Percentiles rank a stretch among this genome's conserved stretches.
phyloP scores from a whole-genome alignment of 1,284 basidiomycete species.

The Heterobasidion annosum region DNA sequence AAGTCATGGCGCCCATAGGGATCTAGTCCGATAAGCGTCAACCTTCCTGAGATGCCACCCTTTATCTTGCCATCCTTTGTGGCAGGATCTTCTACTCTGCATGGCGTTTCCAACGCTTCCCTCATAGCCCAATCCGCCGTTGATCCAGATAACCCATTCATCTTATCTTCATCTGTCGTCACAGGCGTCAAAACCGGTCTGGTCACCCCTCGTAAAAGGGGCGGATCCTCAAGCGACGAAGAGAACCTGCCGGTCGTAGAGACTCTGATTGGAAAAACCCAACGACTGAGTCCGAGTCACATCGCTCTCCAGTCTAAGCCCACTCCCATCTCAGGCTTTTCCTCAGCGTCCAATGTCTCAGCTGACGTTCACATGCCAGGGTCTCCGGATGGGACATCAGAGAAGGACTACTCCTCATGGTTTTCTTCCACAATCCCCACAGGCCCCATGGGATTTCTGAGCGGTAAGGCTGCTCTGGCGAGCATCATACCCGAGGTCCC shows the following conservation, averaged over 20 bases:
- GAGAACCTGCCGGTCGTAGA: background rate
- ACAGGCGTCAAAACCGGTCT: background rate
- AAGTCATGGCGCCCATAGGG: background rate
- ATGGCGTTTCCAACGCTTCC: background rate
- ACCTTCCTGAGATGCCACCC: background rate
- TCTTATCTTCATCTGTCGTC: background rate
- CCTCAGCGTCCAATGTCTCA: background rate
- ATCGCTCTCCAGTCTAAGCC: background rate
- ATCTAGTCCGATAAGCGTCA: background rate
- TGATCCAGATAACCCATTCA: conserved; percentile 5
- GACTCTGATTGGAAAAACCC: background rate
- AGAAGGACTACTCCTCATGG: conserved; percentile 1
- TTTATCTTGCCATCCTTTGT: background rate
- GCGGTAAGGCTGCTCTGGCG: background rate
- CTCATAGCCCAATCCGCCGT: too few relatives aligned
- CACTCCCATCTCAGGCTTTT: background rate
- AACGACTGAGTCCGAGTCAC: background rate
- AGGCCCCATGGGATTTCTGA: background rate
- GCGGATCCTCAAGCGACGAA: background rate
- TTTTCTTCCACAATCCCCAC: background rate
- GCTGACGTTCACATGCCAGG: background rate
- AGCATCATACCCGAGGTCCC: background rate
- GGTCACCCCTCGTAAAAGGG: background rate
- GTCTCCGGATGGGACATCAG: background rate
- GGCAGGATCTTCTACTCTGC: background rate